Conservation (phyloP, 441 rosid genomes). For the Jatropha multifida region DNA sequence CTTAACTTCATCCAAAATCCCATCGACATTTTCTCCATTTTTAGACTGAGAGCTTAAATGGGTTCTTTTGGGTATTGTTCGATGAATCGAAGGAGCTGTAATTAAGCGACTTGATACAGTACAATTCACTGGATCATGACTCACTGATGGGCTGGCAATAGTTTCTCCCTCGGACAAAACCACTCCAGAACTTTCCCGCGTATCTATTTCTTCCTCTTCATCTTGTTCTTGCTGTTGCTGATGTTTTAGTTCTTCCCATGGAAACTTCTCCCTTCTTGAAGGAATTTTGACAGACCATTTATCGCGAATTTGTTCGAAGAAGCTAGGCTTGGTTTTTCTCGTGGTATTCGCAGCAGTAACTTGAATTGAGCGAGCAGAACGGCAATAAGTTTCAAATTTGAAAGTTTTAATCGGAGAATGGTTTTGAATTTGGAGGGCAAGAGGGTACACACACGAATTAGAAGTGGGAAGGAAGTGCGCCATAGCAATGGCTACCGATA, state of each 20-base stretch:
- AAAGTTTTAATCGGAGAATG: neutral
- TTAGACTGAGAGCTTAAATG: conserved; percentile 25
- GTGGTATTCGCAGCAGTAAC: conserved; percentile 37
- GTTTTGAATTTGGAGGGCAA: conserved; percentile 25
- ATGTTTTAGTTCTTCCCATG: conserved; percentile 59
- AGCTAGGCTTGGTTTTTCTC: conserved; percentile 70
- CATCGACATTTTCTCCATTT: conserved; percentile 10
- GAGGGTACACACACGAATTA: conserved; percentile 21
- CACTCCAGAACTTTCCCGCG: conserved; percentile 24
- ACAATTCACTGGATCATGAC: conserved; percentile 32
- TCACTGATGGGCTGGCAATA: conserved; percentile 20
- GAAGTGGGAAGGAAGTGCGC: conserved; percentile 6
- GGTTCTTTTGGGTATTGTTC: conserved; percentile 25
- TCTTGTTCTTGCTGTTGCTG: conserved; percentile 23
- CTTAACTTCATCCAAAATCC: neutral
- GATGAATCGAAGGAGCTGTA: conserved; percentile 69
- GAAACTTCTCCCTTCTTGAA: conserved; percentile 52
- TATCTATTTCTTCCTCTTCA: conserved; percentile 21
- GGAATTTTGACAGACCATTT: conserved; percentile 66
- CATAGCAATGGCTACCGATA: conserved; percentile 16
- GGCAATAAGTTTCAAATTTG: conserved; percentile 28
- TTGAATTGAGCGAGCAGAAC: conserved; percentile 28
- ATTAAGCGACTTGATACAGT: conserved; percentile 33
- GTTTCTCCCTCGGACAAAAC: conserved; percentile 24
- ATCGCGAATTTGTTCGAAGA: conserved; percentile 61